Percentiles rank a stretch among this genome's conserved stretches.
These are phyloP conservation scores for Colletotrichum higginsianum DNA, from an alignment of 2,329 filamentous ascomycete genomes.

Conservation along the genomic window DNA sequence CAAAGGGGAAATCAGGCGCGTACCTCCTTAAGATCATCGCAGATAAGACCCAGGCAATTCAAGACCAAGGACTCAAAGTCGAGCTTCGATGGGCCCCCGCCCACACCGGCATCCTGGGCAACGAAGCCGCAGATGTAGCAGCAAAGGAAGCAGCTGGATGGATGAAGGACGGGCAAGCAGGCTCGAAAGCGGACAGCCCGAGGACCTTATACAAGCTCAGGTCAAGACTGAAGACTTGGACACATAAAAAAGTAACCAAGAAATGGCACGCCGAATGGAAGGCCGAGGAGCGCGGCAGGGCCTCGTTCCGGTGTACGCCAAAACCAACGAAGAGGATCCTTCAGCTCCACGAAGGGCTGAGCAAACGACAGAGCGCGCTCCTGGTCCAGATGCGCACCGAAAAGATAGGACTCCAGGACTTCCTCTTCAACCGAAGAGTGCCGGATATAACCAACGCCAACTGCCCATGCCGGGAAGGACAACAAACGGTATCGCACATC, in stretches of 20 bases:
- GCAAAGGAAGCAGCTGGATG: background rate
- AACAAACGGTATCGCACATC: conserved; percentile 34
- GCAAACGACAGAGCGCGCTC: background rate
- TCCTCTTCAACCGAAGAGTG: conserved; percentile 41
- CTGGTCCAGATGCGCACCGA: conserved; percentile 15
- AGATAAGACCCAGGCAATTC: conserved; percentile 5
- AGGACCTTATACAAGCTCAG: background rate
- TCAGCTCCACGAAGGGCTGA: background rate
- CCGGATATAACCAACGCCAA: conserved; percentile 17
- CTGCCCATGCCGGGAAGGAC: conserved; percentile 33
- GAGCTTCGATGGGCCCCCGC: conserved; percentile 12
- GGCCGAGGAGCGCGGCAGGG: background rate
- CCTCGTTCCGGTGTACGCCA: background rate
- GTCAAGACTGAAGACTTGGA: background rate
- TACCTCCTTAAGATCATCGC: no score
- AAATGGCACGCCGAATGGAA: background rate
- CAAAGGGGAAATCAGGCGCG: no score
- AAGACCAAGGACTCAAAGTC: background rate
- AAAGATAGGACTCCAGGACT: conserved; percentile 34
- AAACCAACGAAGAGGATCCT: background rate
- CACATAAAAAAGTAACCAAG: background rate
- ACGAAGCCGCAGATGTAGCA: background rate
- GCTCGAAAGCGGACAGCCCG: background rate
- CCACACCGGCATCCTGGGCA: background rate
- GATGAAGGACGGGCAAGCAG: background rate